A percentile compares a stretch with the other conserved stretches of the same genome.
phyloP scores from a whole-genome alignment of 2,329 filamentous ascomycete genomes.

The Colletotrichum sp. region DNA sequence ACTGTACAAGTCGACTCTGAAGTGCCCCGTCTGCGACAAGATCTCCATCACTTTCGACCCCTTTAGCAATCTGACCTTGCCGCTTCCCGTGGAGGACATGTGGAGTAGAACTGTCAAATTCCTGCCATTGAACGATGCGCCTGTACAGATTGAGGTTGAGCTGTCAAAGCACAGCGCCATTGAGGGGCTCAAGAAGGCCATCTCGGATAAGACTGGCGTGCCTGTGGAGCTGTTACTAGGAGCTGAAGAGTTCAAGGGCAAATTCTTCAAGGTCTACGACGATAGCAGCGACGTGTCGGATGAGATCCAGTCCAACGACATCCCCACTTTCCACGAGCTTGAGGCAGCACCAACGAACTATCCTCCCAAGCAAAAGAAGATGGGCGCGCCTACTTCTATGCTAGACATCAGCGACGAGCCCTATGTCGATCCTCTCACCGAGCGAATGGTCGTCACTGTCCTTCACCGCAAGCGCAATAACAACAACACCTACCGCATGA shows the following conservation, averaged over 20 bases:
- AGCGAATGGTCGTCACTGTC: constrained; percentile 73
- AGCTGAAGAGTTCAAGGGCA: constrained; percentile 81
- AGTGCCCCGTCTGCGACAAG: constrained; percentile 90
- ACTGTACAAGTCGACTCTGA: constrained; percentile 97
- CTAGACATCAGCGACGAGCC: constrained; percentile 50
- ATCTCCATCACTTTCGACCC: constrained; percentile 99
- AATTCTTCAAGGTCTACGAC: constrained; percentile 86
- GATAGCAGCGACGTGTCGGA: constrained; percentile 73
- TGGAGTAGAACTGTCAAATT: constrained; percentile 80
- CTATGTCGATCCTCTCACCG: constrained; percentile 58
- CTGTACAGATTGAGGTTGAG: constrained; percentile 78
- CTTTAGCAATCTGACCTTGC: constrained; percentile 92
- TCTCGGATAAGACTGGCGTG: constrained; percentile 72
- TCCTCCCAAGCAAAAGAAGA: constrained; percentile 58
- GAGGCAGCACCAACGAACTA: constrained; percentile 82
- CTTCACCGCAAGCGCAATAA: constrained; percentile 56
- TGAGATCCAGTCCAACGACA: constrained; percentile 69
- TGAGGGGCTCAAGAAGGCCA: constrained; percentile 70
- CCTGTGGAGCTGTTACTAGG: constrained; percentile 73
- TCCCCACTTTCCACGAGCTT: constrained; percentile 77
- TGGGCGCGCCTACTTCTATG: constrained; percentile 48
- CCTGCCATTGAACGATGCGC: constrained; percentile 75
- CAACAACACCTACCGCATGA: not conserved
- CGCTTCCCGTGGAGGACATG: constrained; percentile 84
- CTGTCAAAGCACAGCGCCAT: constrained; percentile 78